Evolutionary conservation across 371 early-diverging fungal species (phyloP), one percentile per base, ranked within the genome.

Genomic region (Syncephalastrum contaminatum): DNA sequence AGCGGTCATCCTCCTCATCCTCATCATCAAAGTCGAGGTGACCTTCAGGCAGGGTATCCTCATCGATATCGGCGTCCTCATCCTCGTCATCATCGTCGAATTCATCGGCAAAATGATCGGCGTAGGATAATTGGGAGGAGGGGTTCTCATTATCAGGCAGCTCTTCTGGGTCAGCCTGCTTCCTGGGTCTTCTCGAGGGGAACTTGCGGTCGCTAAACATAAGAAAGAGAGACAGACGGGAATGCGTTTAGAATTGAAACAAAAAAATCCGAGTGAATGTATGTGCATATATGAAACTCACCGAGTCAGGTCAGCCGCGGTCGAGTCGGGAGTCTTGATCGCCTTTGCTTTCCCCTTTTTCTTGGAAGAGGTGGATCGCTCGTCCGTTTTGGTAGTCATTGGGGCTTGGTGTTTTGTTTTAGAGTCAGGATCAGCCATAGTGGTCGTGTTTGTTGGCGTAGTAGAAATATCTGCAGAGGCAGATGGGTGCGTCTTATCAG

Each of bases 121-220:
- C 59, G 30, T 60, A 64, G 6, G 65, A 64, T 36, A 64, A 50
- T 12, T 53, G 53, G 13, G 65, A 24, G 21, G 13, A 40, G 19
- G 13, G 45, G 18, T 30, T 16, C 15, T 59, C 56, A 10, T 27
- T 47, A 21, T 60, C 65, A 18, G 54, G 52, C 16, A 64, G 27
- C 14, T 45, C 57, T 53, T 59, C 65, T 14, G 65, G 65, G 53
- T 64, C 65, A 16, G 60, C 43, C 41, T 64, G 65, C 41, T 64
- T 64, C 54, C 56, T 64, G 7, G 48, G 19, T 40, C 45, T 54
- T n/a, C 56, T 48, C 7, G 21, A 20, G 10, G 13, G 20, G 5
- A 44, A 10, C 44, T n/a, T 44, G 44, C 19, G 19, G n/a, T 44
- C 44, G 7, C 44, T 44, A 2, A 10, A 30, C 36, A 44, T 44